Evolutionary conservation across 2,329 filamentous ascomycete genomes (phyloP).

Genomic region (Aspergillus aculeatinus): DNA sequence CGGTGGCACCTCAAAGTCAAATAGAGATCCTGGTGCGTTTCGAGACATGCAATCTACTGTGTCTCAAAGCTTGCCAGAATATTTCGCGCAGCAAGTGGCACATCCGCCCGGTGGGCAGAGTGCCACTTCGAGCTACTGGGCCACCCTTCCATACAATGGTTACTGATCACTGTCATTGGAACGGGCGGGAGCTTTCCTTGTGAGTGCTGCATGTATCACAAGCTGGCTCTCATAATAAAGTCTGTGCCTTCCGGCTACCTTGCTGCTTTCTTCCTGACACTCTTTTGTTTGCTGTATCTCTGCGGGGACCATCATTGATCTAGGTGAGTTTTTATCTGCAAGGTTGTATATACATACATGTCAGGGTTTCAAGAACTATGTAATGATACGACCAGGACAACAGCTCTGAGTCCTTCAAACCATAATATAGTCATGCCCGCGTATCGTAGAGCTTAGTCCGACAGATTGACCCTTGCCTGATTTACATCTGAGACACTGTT

Average conservation of each 20-base stretch:
- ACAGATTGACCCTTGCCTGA: too few species aligned
- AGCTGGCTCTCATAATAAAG: neutral
- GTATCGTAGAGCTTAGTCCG: too few species aligned
- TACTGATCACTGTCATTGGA: constrained; percentile 9
- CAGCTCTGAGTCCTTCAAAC: too few species aligned
- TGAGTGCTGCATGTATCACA: neutral
- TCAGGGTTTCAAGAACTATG: neutral
- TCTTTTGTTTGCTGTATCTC: neutral
- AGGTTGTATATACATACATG: neutral
- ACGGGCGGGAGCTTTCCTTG: neutral
- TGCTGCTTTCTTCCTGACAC: neutral
- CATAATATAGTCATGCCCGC: too few species aligned
- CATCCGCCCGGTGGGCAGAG: constrained; percentile 7
- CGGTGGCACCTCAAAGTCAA: constrained; percentile 11
- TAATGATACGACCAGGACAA: too few species aligned
- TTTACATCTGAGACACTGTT: too few species aligned
- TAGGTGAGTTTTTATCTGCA: neutral
- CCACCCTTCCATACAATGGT: constrained; percentile 15
- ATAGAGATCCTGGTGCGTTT: constrained; percentile 4
- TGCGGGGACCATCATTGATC: neutral
- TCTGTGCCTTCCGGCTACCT: neutral
- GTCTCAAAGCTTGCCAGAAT: constrained; percentile 15
- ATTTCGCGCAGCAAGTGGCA: constrained; percentile 20
- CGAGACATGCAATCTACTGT: constrained; percentile 10
- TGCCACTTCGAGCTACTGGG: constrained; percentile 16